Evolutionary conservation across 768 basidiomycete species (phyloP), one percentile per base, ranked within the genome.

Genomic region (Nevesoporus exiguus): DNA sequence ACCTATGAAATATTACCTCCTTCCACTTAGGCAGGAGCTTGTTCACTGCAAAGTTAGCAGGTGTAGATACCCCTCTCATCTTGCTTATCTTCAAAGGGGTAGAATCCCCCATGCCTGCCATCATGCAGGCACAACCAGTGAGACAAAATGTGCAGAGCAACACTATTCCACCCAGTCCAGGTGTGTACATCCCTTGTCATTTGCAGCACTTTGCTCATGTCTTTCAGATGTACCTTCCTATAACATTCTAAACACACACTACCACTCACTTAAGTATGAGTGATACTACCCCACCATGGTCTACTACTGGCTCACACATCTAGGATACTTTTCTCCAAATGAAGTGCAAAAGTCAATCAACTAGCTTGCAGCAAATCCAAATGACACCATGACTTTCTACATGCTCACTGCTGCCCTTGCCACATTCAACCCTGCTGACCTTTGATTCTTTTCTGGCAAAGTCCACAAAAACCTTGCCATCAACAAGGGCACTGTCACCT

Each of bases 241-340:
- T 42, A 85, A 88, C 56, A 76, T 90, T 56, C 74, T 88, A 2
- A 80, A 77, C 43, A 81, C 85, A 33, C 82, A 88, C 29, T 80
- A 82, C 60, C 83, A 89, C 34, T 89, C 86, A 0, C 75, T 94
- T 45, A 82, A 80, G 62, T 84, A 84, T 49, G 90, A 93, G 64
- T 78, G 90, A 58, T 79, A 87, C 11, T 75, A 77, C 47, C 78
- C 93, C 3, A 82, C 83, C 19, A 76, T 78, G n/a, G 75, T 81
- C 15, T 76, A 90, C 33, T 83, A 79, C 66, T 73, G 81, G 25
- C 72, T 92, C 51, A 78, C 83, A 21, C 79, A 84, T 25, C 71
- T 85, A 41, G 88, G 86, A 1, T 78, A 78, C 60, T 68, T 91
- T 37, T 74, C 78, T 1, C 31, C 82, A 0, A 71, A 69, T 51